Base-by-base conservation (phyloP, 208 protist species). In the Lotmaria passim region DNA sequence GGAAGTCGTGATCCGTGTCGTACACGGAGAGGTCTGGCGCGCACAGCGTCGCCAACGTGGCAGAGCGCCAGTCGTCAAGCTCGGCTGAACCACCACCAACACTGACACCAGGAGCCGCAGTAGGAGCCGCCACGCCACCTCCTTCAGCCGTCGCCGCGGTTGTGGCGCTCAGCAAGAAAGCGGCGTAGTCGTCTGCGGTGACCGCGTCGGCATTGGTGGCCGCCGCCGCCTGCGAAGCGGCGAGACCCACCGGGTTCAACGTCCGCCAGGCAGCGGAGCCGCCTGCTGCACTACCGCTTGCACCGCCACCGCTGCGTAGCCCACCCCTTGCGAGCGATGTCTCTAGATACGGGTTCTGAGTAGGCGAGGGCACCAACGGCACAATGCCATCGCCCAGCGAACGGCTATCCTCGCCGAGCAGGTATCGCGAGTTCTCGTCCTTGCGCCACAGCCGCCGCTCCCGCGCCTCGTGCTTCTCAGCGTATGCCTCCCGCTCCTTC, bases 21-120 rank as follows among this genome's bases (percentile, higher is more conserved):
- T 96, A 96, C 17, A 85, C 73, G n/a, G 87, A 85, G 15, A 93
- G 78, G 69, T 96, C 79, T 2, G 90, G 90, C 43, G 75, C 56
- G 34, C 76, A 80, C 28, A 93, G 67, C 12, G 73, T 65, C 33
- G 75, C 44, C 19, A 87, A 82, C 31, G 75, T 79, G n/a, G 75
- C 60, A 8, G 66, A 74, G 28, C 63, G 26, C 71, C 71, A 74
- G 19, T 46, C 70, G 19, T 73, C 63, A 14, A 31, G 17, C 15
- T 69, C 67, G 15, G 38, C 11, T 26, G 8, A 7, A 14, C 24
- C 7, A 7, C 53, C 34, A 34, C 52, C 12, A 2, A 7, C 5
- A n/a, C 43, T 47, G 43, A 4, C 17, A 12, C 10, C n/a, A 17
- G 15, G 41, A 10, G 50, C 8, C 15, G 26, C 50, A 36, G 26